These are phyloP conservation scores for Isoetes engelmannii DNA, from an alignment of 83 land plant genomes.

Conservation along the genomic window DNA sequence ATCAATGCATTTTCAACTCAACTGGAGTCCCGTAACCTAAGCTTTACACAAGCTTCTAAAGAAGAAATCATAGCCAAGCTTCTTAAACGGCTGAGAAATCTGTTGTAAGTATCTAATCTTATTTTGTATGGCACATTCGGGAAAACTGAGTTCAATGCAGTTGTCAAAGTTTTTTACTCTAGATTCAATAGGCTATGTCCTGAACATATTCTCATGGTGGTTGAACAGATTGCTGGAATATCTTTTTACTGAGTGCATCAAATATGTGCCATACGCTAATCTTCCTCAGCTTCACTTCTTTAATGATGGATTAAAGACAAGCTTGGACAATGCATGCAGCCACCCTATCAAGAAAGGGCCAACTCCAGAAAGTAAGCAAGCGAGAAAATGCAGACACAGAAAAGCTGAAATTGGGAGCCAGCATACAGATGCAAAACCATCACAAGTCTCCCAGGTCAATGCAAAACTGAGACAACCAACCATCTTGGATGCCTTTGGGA, in stretches of 20 bases:
- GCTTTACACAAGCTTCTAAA: constrained; percentile 45
- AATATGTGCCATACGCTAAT: constrained; percentile 23
- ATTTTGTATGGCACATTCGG: background rate
- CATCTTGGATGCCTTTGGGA: constrained; percentile 43
- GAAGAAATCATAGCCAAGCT: constrained; percentile 60
- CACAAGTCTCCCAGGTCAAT: constrained; percentile 22
- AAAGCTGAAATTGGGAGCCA: constrained; percentile 16
- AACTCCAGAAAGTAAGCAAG: background rate
- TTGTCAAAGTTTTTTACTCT: no score
- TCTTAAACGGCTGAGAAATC: constrained; percentile 67
- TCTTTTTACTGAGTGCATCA: constrained; percentile 47
- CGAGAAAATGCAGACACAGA: constrained; percentile 14
- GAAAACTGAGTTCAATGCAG: no score
- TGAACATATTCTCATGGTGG: background rate
- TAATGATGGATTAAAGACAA: constrained; percentile 12
- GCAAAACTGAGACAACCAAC: constrained; percentile 41
- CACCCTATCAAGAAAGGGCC: background rate
- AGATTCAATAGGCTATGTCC: background rate
- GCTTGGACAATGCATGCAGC: constrained; percentile 1
- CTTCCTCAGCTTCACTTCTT: constrained; percentile 55
- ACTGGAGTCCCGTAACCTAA: constrained; percentile 39
- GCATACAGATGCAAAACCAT: constrained; percentile 15
- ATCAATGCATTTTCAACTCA: constrained; percentile 83
- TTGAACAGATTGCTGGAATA: constrained; percentile 61
- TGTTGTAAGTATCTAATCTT: constrained; percentile 35